Conservation (phyloP, 768 basidiomycete species). For the Termitomyces sp. region DNA sequence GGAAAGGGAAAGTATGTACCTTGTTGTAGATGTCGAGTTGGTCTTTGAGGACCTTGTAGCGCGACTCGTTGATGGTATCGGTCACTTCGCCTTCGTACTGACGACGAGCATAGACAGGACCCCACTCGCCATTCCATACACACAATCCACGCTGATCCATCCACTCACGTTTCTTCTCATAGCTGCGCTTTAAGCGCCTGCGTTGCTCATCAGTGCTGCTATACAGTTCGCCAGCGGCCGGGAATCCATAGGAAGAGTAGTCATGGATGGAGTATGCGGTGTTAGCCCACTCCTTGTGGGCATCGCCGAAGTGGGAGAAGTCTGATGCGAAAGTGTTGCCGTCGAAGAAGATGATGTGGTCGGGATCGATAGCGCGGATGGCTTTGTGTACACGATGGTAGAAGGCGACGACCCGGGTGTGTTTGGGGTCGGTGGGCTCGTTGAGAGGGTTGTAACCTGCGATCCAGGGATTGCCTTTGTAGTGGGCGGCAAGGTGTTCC, state of each 20-base stretch:
- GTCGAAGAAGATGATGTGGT: constrained; percentile 78
- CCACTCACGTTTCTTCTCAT: constrained; percentile 74
- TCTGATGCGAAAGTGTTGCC: constrained; percentile 83
- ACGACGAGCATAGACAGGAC: constrained; percentile 72
- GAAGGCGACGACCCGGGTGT: constrained; percentile 59
- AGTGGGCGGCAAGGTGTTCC: constrained; percentile 71
- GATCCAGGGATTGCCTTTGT: constrained; percentile 77
- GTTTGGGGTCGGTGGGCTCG: constrained; percentile 73
- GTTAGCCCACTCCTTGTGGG: constrained; percentile 61
- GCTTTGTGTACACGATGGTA: constrained; percentile 67
- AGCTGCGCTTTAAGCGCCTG: constrained; percentile 49
- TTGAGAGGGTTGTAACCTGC: constrained; percentile 87
- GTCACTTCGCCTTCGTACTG: constrained; percentile 57
- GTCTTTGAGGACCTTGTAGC: constrained; percentile 67
- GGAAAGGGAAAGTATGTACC: constrained; percentile 24
- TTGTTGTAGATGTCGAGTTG: constrained; percentile 71
- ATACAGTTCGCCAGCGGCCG: constrained; percentile 52
- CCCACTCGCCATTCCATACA: constrained; percentile 83
- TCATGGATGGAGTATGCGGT: constrained; percentile 79
- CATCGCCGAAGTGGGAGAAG: constrained; percentile 69
- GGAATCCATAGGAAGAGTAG: constrained; percentile 74
- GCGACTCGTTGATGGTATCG: constrained; percentile 59
- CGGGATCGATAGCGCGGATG: constrained; percentile 65
- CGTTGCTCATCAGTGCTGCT: constrained; percentile 50
- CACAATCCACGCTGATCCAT: constrained; percentile 65